Base-by-base conservation (phyloP, 108 stramenopile genomes). In the Cyclostephanos tholiformis region DNA sequence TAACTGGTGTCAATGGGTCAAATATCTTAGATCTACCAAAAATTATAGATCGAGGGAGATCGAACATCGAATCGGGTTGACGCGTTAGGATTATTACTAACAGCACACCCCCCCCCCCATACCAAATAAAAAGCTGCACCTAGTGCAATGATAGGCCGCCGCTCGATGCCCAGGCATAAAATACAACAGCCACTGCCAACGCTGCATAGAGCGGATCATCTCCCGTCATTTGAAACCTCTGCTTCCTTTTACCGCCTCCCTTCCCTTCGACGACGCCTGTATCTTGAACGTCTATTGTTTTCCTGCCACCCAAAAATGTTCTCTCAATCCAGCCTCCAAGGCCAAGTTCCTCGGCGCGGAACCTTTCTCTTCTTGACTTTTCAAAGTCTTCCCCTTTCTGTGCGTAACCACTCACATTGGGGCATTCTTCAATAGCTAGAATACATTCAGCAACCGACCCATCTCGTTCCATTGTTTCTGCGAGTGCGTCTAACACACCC, bases 151-250 rank as follows among this genome's bases (percentile, higher is more conserved):
- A 83, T 61, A 74, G 69, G 53, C 65, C 89, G 55, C 83, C 75
- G 38, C 32, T 63, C 13, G 75, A 80, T n/a, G 91, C 90, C 86
- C 86, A 94, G 12, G 87, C 79, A 20, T 85, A 65, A 59, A 94
- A 94, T 23, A 78, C 68, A 6, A 79, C 50, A 32, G 93, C 83
- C 4, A 89, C 81, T 17, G 83, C 93, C 2, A 88, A 30, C 1
- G 93, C 88, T 41, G 85, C 83, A 74, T 91, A 92, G 35, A 94
- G 63, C 26, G 93, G 91, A 85, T 93, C 89, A 69, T 92, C 91
- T 10, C 91, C 91, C 36, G 87, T 79, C 19, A 90, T 69, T 50
- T 74, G 65, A 58, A 76, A 78, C 48, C 80, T 46, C 62, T 71
- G 50, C 46, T 83, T 87, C 20, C 75, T 35, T 39, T 79, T 75